These are phyloP conservation scores for Rhazya stricta DNA, from an alignment of 257 asterid species.

Conservation along the genomic window DNA sequence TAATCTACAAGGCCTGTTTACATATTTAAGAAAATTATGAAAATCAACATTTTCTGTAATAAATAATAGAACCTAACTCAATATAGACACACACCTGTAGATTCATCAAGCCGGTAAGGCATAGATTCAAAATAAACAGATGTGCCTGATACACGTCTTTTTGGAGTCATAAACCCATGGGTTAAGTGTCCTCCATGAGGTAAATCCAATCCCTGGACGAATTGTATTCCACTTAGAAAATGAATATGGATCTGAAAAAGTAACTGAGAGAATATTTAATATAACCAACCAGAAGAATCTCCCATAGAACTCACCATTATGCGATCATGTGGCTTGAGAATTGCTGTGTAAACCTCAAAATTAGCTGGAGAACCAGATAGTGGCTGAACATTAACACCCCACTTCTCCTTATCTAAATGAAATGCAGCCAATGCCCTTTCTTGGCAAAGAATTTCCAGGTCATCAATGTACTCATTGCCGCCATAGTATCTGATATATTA, in stretches of 20 bases:
- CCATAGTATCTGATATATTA: constrained; percentile 67
- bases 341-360: constrained; percentile 87
- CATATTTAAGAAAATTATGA: constrained; percentile 12
- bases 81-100: constrained; percentile 49
- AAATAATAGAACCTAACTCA: background rate
- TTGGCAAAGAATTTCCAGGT: constrained; percentile 90
- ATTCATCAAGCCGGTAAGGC: constrained; percentile 90
- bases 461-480: constrained; percentile 84
- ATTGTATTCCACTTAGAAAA: constrained; percentile 11
- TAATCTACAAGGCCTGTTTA: constrained; percentile 79
- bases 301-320: constrained; percentile 54
- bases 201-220: constrained; percentile 79
- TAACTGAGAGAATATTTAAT: background rate
- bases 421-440: constrained; percentile 89
- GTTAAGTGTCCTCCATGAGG: constrained; percentile 97
- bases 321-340: constrained; percentile 87
- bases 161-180: constrained; percentile 96
- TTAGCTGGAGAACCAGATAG: constrained; percentile 97
- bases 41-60: background rate
- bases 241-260: background rate
- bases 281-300: background rate
- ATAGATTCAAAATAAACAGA: constrained; percentile 90
- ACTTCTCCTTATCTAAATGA: constrained; percentile 58
- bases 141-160: constrained; percentile 89
- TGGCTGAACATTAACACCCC: constrained; percentile 98